A percentile compares a stretch with the other conserved stretches of the same genome.
These are phyloP conservation scores for Monosporascus sp. DNA, from an alignment of 2,329 filamentous ascomycete genomes.

Conservation along the genomic window DNA sequence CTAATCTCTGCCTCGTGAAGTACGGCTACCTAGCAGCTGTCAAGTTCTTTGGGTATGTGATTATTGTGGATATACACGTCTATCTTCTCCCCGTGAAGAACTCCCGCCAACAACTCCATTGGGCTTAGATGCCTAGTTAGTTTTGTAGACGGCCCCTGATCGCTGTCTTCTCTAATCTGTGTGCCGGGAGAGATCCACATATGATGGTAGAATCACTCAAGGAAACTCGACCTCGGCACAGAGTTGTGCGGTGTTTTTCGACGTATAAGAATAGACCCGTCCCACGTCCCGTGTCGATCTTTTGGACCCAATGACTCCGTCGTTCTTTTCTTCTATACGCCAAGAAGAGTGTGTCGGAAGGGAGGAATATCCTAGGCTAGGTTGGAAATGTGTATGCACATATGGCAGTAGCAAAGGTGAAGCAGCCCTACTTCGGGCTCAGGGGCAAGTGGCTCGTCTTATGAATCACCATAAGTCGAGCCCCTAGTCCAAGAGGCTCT, in stretches of 20 bases:
- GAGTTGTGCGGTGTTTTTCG: not conserved
- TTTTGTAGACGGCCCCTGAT: not conserved
- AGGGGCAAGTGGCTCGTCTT: conserved; percentile 24
- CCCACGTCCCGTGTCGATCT: not conserved
- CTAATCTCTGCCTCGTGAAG: not conserved
- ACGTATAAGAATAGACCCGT: not conserved
- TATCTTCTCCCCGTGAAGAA: not conserved
- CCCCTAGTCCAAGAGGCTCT: not conserved
- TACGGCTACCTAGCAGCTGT: not conserved
- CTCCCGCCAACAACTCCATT: not conserved
- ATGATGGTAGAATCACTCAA: not conserved
- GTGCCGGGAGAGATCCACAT: not conserved
- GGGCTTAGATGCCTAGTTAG: not conserved
- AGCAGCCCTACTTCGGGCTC: conserved; percentile 22
- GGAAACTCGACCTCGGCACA: not conserved
- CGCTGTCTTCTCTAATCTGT: not conserved
- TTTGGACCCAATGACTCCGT: not conserved
- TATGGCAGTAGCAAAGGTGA: conserved; percentile 15
- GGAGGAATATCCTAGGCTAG: not conserved
- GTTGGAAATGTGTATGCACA: not conserved
- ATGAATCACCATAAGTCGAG: conserved; percentile 19
- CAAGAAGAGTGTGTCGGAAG: not conserved
- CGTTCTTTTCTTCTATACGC: not conserved
- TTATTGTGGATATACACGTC: not conserved
- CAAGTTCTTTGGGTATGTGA: not conserved